phyloP scores from a whole-genome alignment of 139 green algal genomes.

The Chlamydomonas schloesseri region DNA sequence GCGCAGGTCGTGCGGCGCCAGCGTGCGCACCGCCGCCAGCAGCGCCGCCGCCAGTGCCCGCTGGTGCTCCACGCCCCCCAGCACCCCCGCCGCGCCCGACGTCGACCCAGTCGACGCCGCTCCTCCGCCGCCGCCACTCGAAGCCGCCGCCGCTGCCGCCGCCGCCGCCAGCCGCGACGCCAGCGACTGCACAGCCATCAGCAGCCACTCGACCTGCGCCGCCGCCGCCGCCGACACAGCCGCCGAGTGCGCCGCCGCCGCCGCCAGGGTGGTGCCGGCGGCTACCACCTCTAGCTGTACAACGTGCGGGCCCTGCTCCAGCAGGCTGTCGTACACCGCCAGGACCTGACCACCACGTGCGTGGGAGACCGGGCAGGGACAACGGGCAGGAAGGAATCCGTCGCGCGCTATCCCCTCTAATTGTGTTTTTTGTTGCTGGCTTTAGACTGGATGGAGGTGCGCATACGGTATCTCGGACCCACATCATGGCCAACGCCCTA shows the following conservation, averaged over 20 bases:
- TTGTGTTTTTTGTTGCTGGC: too few relatives aligned
- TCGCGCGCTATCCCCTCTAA: too few relatives aligned
- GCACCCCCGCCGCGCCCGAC: not conserved
- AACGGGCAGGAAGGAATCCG: too few relatives aligned
- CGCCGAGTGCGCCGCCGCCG: slow-evolving; percentile 39
- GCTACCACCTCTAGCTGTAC: slow-evolving; percentile 45
- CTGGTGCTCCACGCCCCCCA: slow-evolving; percentile 38
- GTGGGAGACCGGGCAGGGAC: too few relatives aligned
- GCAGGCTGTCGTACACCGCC: slow-evolving; percentile 54
- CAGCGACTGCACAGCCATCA: slow-evolving; percentile 13
- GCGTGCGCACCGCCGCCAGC: slow-evolving; percentile 10
- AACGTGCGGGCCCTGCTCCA: slow-evolving; percentile 34
- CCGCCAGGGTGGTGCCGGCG: slow-evolving; percentile 29
- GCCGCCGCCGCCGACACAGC: slow-evolving; percentile 45
- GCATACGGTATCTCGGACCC: too few relatives aligned
- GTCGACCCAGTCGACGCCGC: not conserved
- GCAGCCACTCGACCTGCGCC: slow-evolving; percentile 45
- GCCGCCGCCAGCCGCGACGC: slow-evolving; percentile 8
- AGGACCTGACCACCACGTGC: too few relatives aligned
- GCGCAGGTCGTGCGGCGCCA: slow-evolving; percentile 45
- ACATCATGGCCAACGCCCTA: too few relatives aligned
- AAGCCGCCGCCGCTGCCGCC: not conserved
- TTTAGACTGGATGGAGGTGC: too few relatives aligned
- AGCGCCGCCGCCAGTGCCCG: slow-evolving; percentile 41
- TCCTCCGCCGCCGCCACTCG: not conserved